Conservation (phyloP, 345 rosid genomes). For the Citropsis articulata region DNA sequence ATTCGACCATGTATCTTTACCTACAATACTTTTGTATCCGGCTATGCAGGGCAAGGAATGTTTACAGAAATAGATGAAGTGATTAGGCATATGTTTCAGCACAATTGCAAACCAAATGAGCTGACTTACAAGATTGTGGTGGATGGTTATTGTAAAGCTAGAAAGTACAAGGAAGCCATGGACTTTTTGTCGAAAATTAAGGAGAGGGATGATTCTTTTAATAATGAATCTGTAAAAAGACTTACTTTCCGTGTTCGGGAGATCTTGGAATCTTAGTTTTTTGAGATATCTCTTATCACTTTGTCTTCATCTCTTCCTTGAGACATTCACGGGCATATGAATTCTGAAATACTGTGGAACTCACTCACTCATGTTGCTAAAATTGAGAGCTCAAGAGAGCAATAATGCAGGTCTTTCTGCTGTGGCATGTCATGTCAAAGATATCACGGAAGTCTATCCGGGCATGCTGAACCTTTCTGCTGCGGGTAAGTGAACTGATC, state of each 20-base stretch:
- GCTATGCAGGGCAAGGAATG: constrained; percentile 67
- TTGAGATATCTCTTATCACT: background rate
- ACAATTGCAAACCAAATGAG: constrained; percentile 68
- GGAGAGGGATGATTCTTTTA: constrained; percentile 48
- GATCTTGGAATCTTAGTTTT: constrained; percentile 39
- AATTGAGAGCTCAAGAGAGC: background rate
- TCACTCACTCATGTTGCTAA: background rate
- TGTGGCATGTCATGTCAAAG: background rate
- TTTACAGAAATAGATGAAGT: constrained; percentile 64
- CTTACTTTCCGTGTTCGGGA: constrained; percentile 59
- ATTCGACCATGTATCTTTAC: constrained; percentile 84
- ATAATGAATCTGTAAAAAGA: constrained; percentile 45
- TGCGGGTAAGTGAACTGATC: background rate
- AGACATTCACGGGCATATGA: background rate
- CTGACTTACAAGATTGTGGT: constrained; percentile 83
- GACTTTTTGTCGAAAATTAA: constrained; percentile 68
- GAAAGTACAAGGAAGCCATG: constrained; percentile 70
- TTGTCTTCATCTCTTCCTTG: background rate
- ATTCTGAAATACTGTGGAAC: background rate
- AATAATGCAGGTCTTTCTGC: background rate
- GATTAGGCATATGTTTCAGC: constrained; percentile 65
- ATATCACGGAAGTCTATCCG: background rate
- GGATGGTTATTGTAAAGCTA: constrained; percentile 75
- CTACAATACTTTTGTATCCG: constrained; percentile 73
- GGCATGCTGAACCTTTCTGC: background rate